A percentile compares a stretch with the other conserved stretches of the same genome.
phyloP scores from a whole-genome alignment of 2,329 filamentous ascomycete species.

The Clarireedia sp. region DNA sequence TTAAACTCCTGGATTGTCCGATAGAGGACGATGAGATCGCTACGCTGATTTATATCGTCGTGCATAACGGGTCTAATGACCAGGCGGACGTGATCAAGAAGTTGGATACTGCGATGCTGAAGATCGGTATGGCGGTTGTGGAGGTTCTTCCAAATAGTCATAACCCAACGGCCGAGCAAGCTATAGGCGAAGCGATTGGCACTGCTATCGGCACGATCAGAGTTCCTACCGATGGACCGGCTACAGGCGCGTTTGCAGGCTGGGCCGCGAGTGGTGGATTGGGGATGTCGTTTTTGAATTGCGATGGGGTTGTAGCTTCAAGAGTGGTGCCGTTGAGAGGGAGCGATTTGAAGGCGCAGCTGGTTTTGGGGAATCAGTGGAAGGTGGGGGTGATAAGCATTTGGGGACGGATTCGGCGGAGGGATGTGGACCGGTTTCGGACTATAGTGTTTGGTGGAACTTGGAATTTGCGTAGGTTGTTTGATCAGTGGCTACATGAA shows the following conservation, averaged over 20 bases:
- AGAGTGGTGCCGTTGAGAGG: neutral
- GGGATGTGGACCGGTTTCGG: neutral
- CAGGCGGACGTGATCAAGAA: neutral
- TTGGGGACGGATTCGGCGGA: neutral
- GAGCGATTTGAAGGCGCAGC: neutral
- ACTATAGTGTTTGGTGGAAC: neutral
- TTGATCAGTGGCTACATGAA: too few relatives aligned
- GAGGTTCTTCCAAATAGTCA: neutral
- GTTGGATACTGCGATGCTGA: neutral
- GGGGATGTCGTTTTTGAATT: slow-evolving; percentile 1
- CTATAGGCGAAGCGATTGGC: neutral
- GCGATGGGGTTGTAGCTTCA: neutral
- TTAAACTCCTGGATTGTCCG: neutral
- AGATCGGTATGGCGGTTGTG: neutral
- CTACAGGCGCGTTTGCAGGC: neutral
- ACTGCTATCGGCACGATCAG: neutral
- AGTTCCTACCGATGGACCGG: neutral
- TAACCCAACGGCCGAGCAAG: neutral
- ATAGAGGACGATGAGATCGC: neutral
- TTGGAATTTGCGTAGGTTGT: neutral
- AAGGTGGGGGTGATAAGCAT: neutral
- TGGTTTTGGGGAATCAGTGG: neutral
- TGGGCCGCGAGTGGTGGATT: neutral
- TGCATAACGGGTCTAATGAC: neutral
- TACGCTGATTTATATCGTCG: neutral